These are phyloP conservation scores for Tripidium arundinaceum DNA, from an alignment of 202 grass and related monocot species.

Conservation along the genomic window DNA sequence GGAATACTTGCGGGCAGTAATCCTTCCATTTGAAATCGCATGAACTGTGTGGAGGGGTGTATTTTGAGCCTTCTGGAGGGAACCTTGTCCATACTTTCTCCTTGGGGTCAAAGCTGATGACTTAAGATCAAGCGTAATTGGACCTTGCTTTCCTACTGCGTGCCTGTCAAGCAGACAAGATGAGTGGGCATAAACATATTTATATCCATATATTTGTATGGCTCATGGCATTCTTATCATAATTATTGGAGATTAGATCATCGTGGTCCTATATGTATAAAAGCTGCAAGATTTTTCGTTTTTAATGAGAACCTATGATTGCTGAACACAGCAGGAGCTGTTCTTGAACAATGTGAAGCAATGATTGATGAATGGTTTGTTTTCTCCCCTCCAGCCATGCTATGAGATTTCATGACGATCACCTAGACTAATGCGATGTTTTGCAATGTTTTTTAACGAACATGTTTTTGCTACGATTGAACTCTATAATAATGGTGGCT, in stretches of 20 bases:
- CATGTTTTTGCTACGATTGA: not conserved
- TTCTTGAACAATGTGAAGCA: not conserved
- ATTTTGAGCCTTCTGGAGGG: conserved; percentile 89
- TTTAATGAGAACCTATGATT: not conserved
- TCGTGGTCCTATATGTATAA: not conserved
- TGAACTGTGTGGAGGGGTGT: conserved; percentile 90
- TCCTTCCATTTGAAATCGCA: conserved; percentile 99
- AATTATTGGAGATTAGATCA: not conserved
- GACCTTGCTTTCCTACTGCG: conserved; percentile 86
- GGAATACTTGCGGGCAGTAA: conserved; percentile 95
- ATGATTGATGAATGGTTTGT: not conserved
- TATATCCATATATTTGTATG: not conserved
- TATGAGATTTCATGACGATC: conserved; percentile 12
- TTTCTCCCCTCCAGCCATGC: not conserved
- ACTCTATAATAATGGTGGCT: not conserved
- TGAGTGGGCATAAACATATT: conserved; percentile 2
- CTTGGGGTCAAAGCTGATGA: conserved; percentile 83
- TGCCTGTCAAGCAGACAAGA: conserved; percentile 41
- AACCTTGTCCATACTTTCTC: conserved; percentile 99
- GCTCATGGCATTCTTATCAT: not conserved
- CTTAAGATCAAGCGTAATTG: conserved; percentile 73
- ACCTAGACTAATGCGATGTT: conserved; percentile 1
- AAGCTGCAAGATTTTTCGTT: not conserved
- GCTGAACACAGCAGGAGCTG: not conserved
- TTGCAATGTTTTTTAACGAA: not conserved